Evolutionary conservation across 176 grass and related monocot species (phyloP).

Genomic region (Aegilops tauschii): DNA sequence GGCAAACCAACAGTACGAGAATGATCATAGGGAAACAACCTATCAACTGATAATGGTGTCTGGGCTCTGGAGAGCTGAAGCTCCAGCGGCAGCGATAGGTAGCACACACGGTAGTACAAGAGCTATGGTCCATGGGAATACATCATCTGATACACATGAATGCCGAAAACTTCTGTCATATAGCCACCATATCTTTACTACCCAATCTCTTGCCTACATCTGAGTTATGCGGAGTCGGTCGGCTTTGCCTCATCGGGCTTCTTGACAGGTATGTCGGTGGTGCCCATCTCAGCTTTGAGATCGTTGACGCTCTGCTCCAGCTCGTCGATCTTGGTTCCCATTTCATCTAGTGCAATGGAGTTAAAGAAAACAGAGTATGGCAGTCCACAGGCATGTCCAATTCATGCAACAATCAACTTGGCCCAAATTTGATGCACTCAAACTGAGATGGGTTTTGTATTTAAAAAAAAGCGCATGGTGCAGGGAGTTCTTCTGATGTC

Average conservation of each 20-base stretch:
- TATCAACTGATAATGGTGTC: not conserved
- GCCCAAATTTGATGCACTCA: not conserved
- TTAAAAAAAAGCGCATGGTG: not conserved
- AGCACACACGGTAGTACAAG: constrained; percentile 5
- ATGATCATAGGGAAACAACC: not conserved
- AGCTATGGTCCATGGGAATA: not conserved
- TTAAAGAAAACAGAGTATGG: constrained; percentile 55
- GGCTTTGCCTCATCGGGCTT: constrained; percentile 56
- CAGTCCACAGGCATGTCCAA: not conserved
- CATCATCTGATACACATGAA: constrained; percentile 8
- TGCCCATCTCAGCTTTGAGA: constrained; percentile 84
- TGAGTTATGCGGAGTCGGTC: constrained; percentile 43
- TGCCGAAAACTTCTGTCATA: not conserved
- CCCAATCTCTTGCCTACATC: not conserved
- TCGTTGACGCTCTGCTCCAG: constrained; percentile 90
- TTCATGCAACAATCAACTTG: not conserved
- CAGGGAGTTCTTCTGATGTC: not conserved
- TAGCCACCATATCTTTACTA: not conserved
- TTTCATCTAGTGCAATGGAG: constrained; percentile 81
- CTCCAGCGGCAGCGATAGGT: not conserved
- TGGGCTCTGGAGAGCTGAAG: not conserved
- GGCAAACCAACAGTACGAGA: not conserved
- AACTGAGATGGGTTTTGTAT: not conserved
- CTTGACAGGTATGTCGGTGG: constrained; percentile 44
- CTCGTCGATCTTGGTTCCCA: constrained; percentile 88